Evolutionary conservation across 2,329 filamentous ascomycete species (phyloP).

Genomic region (Coniochaeta hoffmannii): DNA sequence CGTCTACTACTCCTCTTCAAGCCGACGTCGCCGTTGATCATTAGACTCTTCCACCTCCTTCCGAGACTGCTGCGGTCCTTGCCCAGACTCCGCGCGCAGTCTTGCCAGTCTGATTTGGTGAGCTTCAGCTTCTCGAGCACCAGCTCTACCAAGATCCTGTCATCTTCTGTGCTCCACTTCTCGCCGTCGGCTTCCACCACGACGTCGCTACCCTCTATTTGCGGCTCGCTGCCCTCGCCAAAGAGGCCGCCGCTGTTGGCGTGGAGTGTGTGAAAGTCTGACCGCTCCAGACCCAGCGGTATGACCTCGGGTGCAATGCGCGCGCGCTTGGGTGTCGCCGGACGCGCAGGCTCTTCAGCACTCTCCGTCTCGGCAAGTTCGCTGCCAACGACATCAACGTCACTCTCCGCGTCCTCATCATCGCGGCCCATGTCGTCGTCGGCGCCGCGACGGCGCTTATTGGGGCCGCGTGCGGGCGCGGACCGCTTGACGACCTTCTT

Average conservation of each 20-base stretch:
- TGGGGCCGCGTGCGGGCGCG: conserved; percentile 33
- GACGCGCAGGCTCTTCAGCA: conserved; percentile 22
- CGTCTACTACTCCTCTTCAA: conserved; percentile 42
- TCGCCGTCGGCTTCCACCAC: conserved; percentile 37
- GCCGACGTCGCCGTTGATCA: conserved; percentile 51
- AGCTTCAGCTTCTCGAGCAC: conserved; percentile 60
- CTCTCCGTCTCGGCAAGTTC: conserved; percentile 13
- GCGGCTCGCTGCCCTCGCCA: conserved; percentile 12
- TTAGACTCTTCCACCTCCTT: conserved; percentile 55
- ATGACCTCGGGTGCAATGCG: conserved; percentile 54
- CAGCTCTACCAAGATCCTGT: conserved; percentile 58
- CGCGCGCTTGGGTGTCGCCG: conserved; percentile 51
- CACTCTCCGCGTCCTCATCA: conserved; percentile 20
- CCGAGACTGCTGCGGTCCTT: conserved; percentile 51
- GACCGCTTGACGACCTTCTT: conserved; percentile 46
- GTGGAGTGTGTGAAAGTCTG: conserved; percentile 49
- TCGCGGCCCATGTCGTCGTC: conserved; percentile 40
- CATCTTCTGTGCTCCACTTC: conserved; percentile 56
- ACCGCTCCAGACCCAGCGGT: conserved; percentile 50
- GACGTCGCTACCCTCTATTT: conserved; percentile 25
- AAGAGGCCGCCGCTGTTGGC: conserved; percentile 15
- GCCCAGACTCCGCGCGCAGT: conserved; percentile 57
- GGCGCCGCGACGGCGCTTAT: conserved; percentile 43
- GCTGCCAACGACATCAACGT: conserved; percentile 8
- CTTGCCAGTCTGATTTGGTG: conserved; percentile 58